A percentile compares a stretch with the other conserved stretches of the same genome.
Conservation (phyloP, 139 green algal genomes). For the Volvox africanus region DNA sequence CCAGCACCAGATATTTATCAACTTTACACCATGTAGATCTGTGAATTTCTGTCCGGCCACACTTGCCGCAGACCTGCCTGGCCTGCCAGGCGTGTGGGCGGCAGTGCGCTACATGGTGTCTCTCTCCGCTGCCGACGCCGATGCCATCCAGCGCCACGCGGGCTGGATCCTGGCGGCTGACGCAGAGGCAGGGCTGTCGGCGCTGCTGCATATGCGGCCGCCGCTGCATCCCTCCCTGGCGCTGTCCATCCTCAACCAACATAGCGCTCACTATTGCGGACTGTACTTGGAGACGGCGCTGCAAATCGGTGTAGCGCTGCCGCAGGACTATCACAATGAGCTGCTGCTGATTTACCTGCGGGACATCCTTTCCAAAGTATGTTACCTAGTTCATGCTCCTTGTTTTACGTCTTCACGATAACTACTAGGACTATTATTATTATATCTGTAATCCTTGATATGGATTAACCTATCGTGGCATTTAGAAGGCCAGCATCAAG, state of each 20-base stretch:
- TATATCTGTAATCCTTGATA: no score
- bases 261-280: slow-evolving; percentile 50
- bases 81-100: slow-evolving; percentile 89
- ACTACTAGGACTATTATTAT: no score
- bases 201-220: slow-evolving; percentile 74
- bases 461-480: no score
- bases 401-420: no score
- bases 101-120: slow-evolving; percentile 82
- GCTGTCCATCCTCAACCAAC: slow-evolving; percentile 72
- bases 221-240: slow-evolving; percentile 70
- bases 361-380: slow-evolving; percentile 53
- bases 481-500: no score
- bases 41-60: no score
- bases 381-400: no score
- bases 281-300: slow-evolving; percentile 85
- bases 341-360: slow-evolving; percentile 86
- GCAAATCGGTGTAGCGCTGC: slow-evolving; percentile 65
- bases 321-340: slow-evolving; percentile 77
- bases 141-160: slow-evolving; percentile 59
- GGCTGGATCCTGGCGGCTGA: slow-evolving; percentile 86
- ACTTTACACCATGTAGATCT: no score
- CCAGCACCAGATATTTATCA: no score
- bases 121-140: slow-evolving; percentile 43
- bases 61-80: slow-evolving; percentile 72
- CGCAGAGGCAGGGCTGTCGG: slow-evolving; percentile 85